Conservation (phyloP, 2,329 filamentous ascomycete genomes). For the Fusarium zealandicum region DNA sequence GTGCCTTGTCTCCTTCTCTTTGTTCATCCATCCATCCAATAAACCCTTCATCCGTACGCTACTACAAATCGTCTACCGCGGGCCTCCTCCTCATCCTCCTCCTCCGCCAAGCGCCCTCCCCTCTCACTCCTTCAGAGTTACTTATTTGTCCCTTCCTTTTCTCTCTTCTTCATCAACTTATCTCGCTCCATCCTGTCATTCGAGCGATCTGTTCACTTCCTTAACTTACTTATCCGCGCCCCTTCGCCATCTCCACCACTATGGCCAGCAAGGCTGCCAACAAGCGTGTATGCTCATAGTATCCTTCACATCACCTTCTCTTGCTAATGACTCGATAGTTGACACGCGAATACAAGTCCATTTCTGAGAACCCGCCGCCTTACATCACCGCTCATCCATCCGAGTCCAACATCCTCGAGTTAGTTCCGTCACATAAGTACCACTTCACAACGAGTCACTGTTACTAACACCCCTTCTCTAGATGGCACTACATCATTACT, state of each 20-base stretch:
- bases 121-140: conserved; percentile 6
- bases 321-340: conserved; percentile 52
- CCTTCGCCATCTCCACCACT: conserved; percentile 21
- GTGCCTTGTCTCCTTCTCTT: conserved; percentile 19
- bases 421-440: conserved; percentile 41
- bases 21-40: conserved; percentile 14
- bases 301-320: not conserved
- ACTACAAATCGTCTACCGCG: conserved; percentile 13
- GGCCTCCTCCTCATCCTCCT: no score
- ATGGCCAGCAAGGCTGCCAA: conserved; percentile 78
- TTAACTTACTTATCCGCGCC: conserved; percentile 5
- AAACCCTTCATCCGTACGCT: conserved; percentile 21
- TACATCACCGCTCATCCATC: conserved; percentile 91
- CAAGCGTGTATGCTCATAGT: conserved; percentile 66
- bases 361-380: conserved; percentile 78
- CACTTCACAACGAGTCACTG: not conserved
- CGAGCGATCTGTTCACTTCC: conserved; percentile 40
- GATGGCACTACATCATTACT: conserved; percentile 95
- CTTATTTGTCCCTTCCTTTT: conserved; percentile 1
- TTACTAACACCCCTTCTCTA: conserved; percentile 45
- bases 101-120: not conserved
- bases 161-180: not conserved
- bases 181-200: conserved; percentile 11
- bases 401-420: conserved; percentile 91
- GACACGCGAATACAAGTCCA: conserved; percentile 69